Evolutionary conservation across 2,329 filamentous ascomycete genomes (phyloP).

Genomic region (Aspergillus sp.): DNA sequence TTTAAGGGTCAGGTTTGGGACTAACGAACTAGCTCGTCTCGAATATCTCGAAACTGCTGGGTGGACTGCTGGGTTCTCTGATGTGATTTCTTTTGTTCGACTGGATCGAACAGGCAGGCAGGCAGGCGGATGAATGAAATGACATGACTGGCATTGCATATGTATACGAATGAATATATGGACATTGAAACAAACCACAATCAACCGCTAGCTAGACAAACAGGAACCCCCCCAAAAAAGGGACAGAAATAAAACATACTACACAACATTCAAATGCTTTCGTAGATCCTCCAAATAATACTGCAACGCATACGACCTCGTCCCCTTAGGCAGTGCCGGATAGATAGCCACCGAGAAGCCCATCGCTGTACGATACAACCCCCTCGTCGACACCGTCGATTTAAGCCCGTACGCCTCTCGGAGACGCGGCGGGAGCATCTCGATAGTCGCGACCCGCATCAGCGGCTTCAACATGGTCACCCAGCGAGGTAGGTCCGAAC

Average conservation of each 20-base stretch:
- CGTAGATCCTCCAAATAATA: constrained; percentile 33
- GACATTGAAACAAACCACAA: background rate
- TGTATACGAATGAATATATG: background rate
- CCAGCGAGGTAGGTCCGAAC: constrained; percentile 29
- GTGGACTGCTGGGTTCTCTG: constrained; percentile 23
- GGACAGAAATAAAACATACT: background rate
- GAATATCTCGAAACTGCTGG: constrained; percentile 30
- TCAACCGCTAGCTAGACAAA: background rate
- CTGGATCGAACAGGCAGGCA: no score
- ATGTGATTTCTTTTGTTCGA: background rate
- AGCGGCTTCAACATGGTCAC: constrained; percentile 32
- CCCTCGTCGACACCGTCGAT: constrained; percentile 25
- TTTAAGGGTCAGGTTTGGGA: background rate
- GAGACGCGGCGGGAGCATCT: constrained; percentile 34
- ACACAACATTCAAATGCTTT: constrained; percentile 26
- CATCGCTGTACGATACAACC: constrained; percentile 33
- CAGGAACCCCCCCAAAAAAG: background rate
- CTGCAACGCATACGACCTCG: constrained; percentile 30
- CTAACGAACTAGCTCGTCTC: constrained; percentile 24
- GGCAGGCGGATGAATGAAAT: background rate
- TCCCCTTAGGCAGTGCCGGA: constrained; percentile 31
- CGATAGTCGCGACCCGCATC: constrained; percentile 30
- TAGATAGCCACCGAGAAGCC: constrained; percentile 33
- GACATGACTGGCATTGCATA: constrained; percentile 5
- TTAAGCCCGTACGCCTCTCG: constrained; percentile 35